A percentile compares a stretch with the other conserved stretches of the same genome.
phyloP scores from a whole-genome alignment of 352 stramenopile genomes.

The Achlya hypogyna region DNA sequence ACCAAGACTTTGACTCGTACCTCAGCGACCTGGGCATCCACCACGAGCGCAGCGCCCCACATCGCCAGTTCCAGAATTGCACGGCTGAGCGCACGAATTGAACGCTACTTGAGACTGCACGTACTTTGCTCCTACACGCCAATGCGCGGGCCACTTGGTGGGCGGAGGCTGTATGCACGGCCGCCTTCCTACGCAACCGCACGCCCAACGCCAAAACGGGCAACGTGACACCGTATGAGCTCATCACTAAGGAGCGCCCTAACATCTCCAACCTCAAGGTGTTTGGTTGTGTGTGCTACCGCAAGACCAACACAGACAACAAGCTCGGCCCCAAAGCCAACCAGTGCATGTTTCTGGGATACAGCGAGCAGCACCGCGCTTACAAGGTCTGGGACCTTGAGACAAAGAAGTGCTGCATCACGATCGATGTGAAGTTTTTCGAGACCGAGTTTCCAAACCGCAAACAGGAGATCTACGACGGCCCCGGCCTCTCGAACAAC shows the following conservation, averaged over 20 bases:
- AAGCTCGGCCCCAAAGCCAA: conserved; percentile 24
- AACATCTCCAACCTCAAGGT: conserved; percentile 11
- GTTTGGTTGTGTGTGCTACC: conserved; percentile 10
- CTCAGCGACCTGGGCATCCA: conserved; percentile 18
- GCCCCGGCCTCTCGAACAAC: no score
- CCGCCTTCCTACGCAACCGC: conserved; percentile 1
- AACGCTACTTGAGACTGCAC: conserved; percentile 17
- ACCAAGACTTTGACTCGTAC: conserved; percentile 7
- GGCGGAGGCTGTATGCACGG: not conserved
- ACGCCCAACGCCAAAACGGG: conserved; percentile 7
- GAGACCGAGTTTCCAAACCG: not conserved
- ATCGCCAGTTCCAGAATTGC: conserved; percentile 22
- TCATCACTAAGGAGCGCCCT: not conserved
- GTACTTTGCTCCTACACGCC: conserved; percentile 20
- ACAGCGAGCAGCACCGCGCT: conserved; percentile 20
- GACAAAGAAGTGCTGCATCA: not conserved
- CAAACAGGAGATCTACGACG: no score
- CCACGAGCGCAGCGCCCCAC: conserved; percentile 16
- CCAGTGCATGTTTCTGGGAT: conserved; percentile 24
- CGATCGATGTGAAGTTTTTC: not conserved
- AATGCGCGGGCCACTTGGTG: not conserved
- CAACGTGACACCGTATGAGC: conserved; percentile 5
- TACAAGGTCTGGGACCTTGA: conserved; percentile 20
- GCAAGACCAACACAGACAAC: not conserved
- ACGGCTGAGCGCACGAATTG: conserved; percentile 23